Conservation (phyloP, 768 basidiomycete species). For the Lactarius sp. region DNA sequence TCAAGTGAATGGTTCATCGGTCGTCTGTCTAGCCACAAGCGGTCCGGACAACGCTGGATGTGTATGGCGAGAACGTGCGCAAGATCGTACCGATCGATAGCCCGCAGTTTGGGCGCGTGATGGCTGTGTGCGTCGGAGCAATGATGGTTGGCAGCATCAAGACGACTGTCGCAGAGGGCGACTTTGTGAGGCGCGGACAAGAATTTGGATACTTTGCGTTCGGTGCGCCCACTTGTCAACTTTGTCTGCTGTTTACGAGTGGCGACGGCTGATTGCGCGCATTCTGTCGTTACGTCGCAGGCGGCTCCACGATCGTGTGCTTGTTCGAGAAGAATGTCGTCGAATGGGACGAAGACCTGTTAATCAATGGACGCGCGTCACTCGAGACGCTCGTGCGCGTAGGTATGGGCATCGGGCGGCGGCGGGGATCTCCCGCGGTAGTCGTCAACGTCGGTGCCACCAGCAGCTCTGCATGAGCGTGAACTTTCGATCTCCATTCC, state of each 20-base stretch:
- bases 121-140: constrained; percentile 88
- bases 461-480: neutral
- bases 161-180: constrained; percentile 82
- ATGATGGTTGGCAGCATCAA: constrained; percentile 95
- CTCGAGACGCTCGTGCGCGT: constrained; percentile 87
- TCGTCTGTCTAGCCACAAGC: constrained; percentile 68
- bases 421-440: constrained; percentile 20
- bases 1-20: neutral
- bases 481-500: neutral
- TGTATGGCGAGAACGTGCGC: constrained; percentile 91
- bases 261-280: too few relatives aligned
- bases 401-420: constrained; percentile 75
- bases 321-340: constrained; percentile 82
- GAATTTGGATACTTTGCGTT: constrained; percentile 96
- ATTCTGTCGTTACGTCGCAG: constrained; percentile 35
- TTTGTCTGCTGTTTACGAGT: neutral
- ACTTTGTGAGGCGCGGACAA: constrained; percentile 74
- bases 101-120: constrained; percentile 84
- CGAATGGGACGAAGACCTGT: constrained; percentile 87
- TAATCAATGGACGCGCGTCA: constrained; percentile 79
- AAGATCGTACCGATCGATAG: constrained; percentile 92
- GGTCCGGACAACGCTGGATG: constrained; percentile 82
- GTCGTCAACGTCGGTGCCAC: neutral
- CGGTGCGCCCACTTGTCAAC: constrained; percentile 44
- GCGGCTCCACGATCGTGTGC: constrained; percentile 88